Evolutionary conservation across 2,329 filamentous ascomycete genomes (phyloP).

Genomic region (Ceratocystis cacaofunesta): DNA sequence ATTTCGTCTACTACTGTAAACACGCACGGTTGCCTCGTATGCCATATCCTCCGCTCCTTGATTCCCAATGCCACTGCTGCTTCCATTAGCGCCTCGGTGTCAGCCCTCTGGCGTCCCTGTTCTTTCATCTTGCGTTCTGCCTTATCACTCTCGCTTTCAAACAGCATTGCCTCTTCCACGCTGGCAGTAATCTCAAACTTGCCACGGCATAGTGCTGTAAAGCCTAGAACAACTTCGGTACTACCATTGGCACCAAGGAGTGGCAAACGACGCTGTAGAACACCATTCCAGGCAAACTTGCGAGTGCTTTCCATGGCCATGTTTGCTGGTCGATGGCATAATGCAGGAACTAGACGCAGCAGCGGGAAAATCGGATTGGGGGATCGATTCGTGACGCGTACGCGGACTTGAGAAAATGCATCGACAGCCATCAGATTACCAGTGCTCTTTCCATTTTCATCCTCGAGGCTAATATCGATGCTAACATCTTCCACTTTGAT

Average conservation of each 20-base stretch:
- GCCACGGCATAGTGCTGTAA: constrained; percentile 63
- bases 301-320: constrained; percentile 68
- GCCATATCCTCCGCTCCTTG: constrained; percentile 49
- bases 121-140: constrained; percentile 20
- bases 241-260: constrained; percentile 42
- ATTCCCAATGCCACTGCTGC: constrained; percentile 40
- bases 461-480: constrained; percentile 32
- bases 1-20: constrained; percentile 36
- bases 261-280: constrained; percentile 60
- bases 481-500: constrained; percentile 67
- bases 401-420: constrained; percentile 51
- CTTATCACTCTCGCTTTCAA: constrained; percentile 24
- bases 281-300: constrained; percentile 72
- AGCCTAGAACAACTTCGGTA: constrained; percentile 49
- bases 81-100: constrained; percentile 39
- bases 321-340: constrained; percentile 56
- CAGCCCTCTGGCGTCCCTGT: constrained; percentile 29
- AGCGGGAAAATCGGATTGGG: constrained; percentile 52
- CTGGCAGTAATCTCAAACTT: constrained; percentile 69
- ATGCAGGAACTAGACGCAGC: constrained; percentile 59
- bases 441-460: constrained; percentile 18
- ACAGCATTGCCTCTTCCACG: constrained; percentile 62
- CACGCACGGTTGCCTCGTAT: constrained; percentile 42
- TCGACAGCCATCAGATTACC: constrained; percentile 25
- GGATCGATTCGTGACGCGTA: constrained; percentile 63